Percentiles rank a stretch among this genome's conserved stretches.
Evolutionary conservation across 176 grass and related monocot species (phyloP).

Genomic region (Eremochloa ophiuroides): DNA sequence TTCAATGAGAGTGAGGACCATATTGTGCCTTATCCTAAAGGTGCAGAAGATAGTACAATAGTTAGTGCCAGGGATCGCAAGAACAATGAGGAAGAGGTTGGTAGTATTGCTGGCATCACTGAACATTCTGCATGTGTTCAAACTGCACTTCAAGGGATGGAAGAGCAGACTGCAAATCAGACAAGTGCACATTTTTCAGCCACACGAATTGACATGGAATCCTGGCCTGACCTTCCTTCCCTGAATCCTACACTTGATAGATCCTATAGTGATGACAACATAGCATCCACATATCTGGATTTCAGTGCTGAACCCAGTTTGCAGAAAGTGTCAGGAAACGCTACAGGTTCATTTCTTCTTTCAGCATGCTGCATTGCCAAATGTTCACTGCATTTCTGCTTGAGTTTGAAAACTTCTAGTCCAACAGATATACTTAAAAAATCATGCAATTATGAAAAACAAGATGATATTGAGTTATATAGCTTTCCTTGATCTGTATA

Average conservation of each 20-base stretch:
- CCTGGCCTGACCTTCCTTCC: conserved; percentile 88
- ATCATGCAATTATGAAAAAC: neutral
- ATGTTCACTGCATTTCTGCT: neutral
- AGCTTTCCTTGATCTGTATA: conserved; percentile 35
- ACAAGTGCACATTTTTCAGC: conserved; percentile 43
- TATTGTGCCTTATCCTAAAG: conserved; percentile 63
- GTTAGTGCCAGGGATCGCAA: conserved; percentile 42
- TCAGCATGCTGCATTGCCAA: neutral
- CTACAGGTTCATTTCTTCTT: conserved; percentile 29
- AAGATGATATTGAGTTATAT: conserved; percentile 18
- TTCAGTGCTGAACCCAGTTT: conserved; percentile 48
- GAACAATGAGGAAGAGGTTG: conserved; percentile 39
- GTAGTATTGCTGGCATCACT: conserved; percentile 13
- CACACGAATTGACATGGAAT: conserved; percentile 59
- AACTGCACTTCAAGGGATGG: conserved; percentile 40
- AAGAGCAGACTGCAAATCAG: conserved; percentile 51
- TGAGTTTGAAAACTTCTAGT: neutral
- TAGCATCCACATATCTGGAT: conserved; percentile 66
- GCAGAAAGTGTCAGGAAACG: conserved; percentile 50
- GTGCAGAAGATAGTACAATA: conserved; percentile 38
- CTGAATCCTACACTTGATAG: conserved; percentile 55
- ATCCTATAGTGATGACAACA: conserved; percentile 50
- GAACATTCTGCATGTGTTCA: conserved; percentile 42
- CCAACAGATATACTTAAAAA: neutral
- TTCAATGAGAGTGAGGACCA: conserved; percentile 61